Evolutionary conservation across 805 yeast species (phyloP).

Genomic region (Suhomyces sp.): DNA sequence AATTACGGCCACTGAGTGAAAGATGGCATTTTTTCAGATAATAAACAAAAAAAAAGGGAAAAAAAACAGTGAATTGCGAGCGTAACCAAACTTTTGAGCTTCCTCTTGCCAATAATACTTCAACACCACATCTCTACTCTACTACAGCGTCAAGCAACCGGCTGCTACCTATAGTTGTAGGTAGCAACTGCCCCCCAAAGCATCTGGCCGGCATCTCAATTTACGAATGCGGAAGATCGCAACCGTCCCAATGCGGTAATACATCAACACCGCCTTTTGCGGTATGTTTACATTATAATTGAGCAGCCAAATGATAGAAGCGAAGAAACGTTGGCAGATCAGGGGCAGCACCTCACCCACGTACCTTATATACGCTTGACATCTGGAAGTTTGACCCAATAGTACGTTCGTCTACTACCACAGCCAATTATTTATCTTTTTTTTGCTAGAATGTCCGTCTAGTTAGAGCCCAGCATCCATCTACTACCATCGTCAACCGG

Average conservation of each 20-base stretch:
- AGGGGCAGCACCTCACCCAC: background rate
- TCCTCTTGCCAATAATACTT: background rate
- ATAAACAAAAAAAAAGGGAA: no score
- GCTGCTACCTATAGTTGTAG: background rate
- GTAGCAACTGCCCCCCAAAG: background rate
- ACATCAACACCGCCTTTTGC: background rate
- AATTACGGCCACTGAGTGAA: background rate
- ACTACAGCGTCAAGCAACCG: background rate
- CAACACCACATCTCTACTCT: background rate
- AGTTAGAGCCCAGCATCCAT: background rate
- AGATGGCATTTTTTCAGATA: background rate
- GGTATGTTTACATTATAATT: constrained; percentile 1
- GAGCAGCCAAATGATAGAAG: constrained; percentile 1
- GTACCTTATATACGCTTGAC: background rate
- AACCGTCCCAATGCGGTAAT: background rate
- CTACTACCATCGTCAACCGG: background rate
- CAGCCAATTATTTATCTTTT: background rate
- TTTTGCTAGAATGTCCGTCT: background rate
- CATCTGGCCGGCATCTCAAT: background rate
- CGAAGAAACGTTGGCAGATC: background rate
- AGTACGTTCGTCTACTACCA: background rate
- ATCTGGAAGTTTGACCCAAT: background rate
- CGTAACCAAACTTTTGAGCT: background rate
- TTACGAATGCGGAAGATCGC: background rate
- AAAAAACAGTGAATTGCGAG: background rate